Percentiles rank a stretch among this genome's conserved stretches.
Evolutionary conservation across 2,329 filamentous ascomycete genomes (phyloP).

Genomic region (Fusarium concolor): DNA sequence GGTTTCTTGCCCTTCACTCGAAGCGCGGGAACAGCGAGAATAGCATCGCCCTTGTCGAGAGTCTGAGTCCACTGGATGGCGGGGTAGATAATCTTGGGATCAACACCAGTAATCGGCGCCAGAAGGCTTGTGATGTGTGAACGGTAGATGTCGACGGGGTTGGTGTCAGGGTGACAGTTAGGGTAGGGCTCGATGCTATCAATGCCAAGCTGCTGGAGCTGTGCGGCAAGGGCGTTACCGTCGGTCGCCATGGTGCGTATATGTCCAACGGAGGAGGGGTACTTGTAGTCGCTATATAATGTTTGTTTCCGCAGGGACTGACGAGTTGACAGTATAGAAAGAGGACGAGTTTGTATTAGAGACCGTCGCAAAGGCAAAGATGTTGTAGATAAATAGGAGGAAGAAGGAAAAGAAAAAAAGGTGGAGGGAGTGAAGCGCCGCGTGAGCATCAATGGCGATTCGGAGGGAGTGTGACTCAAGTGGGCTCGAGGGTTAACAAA

Average conservation of each 20-base stretch:
- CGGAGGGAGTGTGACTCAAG: slow-evolving; percentile 46
- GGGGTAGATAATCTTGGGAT: slow-evolving; percentile 76
- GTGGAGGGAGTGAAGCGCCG: slow-evolving; percentile 43
- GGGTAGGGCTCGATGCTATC: slow-evolving; percentile 55
- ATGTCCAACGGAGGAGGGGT: slow-evolving; percentile 17
- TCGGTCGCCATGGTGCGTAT: slow-evolving; percentile 37
- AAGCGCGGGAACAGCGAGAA: slow-evolving; percentile 82
- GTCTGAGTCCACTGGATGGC: slow-evolving; percentile 82
- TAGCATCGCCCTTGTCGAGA: slow-evolving; percentile 85
- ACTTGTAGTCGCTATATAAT: slow-evolving; percentile 10
- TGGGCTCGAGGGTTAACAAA: slow-evolving; percentile 44
- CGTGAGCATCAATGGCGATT: slow-evolving; percentile 45
- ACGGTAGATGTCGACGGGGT: slow-evolving; percentile 84
- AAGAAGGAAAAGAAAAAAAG: slow-evolving; percentile 38
- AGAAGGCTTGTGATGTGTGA: slow-evolving; percentile 79
- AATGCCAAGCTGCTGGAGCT: slow-evolving; percentile 43
- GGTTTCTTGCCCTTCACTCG: slow-evolving; percentile 79
- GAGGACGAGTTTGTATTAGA: slow-evolving; percentile 2
- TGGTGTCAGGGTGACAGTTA: slow-evolving; percentile 73
- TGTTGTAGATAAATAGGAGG: slow-evolving; percentile 17
- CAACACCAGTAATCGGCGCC: slow-evolving; percentile 75
- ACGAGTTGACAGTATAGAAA: slow-evolving; percentile 13
- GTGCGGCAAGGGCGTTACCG: slow-evolving; percentile 42
- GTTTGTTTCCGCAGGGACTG: slow-evolving; percentile 13
- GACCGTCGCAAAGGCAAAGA: slow-evolving; percentile 23